These are phyloP conservation scores for Singerocomus inundabilis DNA, from an alignment of 1,284 basidiomycete species.

Conservation along the genomic window DNA sequence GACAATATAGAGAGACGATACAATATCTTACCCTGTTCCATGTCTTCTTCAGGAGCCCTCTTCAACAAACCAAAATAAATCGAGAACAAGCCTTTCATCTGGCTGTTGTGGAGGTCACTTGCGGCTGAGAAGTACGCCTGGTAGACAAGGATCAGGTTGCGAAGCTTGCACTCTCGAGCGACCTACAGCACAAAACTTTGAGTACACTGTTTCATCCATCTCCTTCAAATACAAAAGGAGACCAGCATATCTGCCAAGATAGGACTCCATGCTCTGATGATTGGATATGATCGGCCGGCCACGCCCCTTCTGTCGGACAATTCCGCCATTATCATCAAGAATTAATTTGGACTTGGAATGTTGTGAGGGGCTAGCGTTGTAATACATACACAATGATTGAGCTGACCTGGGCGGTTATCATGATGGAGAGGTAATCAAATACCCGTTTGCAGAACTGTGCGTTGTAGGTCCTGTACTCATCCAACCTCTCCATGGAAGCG, in stretches of 20 bases:
- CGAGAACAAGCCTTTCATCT: slow-evolving; percentile 75
- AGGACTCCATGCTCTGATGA: slow-evolving; percentile 76
- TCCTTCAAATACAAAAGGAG: slow-evolving; percentile 93
- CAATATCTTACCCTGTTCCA: slow-evolving; percentile 55
- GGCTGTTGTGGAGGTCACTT: slow-evolving; percentile 76
- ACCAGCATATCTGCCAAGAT: slow-evolving; percentile 86
- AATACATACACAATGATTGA: not conserved
- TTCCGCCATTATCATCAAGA: slow-evolving; percentile 57
- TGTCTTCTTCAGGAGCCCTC: slow-evolving; percentile 68
- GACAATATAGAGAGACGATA: not conserved
- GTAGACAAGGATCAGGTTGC: slow-evolving; percentile 7
- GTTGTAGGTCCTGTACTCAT: slow-evolving; percentile 87
- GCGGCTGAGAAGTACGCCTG: slow-evolving; percentile 87
- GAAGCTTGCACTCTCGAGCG: not conserved
- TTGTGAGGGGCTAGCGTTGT: slow-evolving; percentile 7
- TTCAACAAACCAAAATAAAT: slow-evolving; percentile 62
- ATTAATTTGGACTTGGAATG: slow-evolving; percentile 58
- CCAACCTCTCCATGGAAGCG: slow-evolving; percentile 87
- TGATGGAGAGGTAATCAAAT: slow-evolving; percentile 85
- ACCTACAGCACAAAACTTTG: slow-evolving; percentile 83
- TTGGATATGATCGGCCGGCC: slow-evolving; percentile 52
- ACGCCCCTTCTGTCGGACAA: slow-evolving; percentile 42
- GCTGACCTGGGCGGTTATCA: slow-evolving; percentile 81
- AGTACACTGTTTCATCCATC: slow-evolving; percentile 86
- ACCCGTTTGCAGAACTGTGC: slow-evolving; percentile 90